Percentiles rank a stretch among this genome's conserved stretches.
Evolutionary conservation across 2,329 filamentous ascomycete species (phyloP).

Genomic region (Xylaria sp.): DNA sequence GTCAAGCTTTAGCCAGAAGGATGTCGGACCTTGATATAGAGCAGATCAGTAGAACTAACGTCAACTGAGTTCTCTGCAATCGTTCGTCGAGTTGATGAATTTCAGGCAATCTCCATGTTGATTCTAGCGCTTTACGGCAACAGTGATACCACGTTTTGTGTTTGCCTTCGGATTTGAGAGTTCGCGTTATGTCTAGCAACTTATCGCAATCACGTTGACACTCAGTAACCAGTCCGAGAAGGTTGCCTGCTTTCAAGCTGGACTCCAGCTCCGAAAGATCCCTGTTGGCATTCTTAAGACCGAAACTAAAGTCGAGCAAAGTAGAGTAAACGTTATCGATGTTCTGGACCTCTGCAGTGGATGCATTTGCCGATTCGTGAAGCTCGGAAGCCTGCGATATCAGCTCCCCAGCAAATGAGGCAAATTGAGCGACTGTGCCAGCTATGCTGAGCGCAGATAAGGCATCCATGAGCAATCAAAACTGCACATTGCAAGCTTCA

Average conservation of each 20-base stretch:
- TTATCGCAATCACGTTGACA: conserved; percentile 27
- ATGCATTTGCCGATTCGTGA: conserved; percentile 8
- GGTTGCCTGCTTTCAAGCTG: conserved; percentile 5
- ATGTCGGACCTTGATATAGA: conserved; percentile 28
- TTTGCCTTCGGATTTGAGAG: conserved; percentile 16
- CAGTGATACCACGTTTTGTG: conserved; percentile 26
- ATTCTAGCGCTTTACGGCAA: conserved; percentile 23
- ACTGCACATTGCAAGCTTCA: conserved; percentile 18
- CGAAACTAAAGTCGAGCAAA: conserved; percentile 24
- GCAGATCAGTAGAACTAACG: conserved; percentile 25
- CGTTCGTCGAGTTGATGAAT: conserved; percentile 26
- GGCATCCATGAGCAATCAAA: conserved; percentile 26
- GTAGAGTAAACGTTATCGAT: conserved; percentile 24
- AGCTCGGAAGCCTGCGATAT: conserved; percentile 26
- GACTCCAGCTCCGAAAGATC: conserved; percentile 23
- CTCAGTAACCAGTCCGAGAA: conserved; percentile 24
- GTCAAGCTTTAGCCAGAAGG: not conserved
- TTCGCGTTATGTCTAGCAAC: conserved; percentile 24
- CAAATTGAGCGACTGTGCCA: conserved; percentile 27
- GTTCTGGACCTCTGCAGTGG: conserved; percentile 26
- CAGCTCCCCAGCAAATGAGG: conserved; percentile 23
- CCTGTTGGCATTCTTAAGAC: conserved; percentile 19
- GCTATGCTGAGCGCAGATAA: conserved; percentile 30
- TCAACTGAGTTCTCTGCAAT: conserved; percentile 32
- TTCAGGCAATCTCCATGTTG: conserved; percentile 23